Conservation (phyloP, 441 rosid genomes). For the Melastoma candidum region DNA sequence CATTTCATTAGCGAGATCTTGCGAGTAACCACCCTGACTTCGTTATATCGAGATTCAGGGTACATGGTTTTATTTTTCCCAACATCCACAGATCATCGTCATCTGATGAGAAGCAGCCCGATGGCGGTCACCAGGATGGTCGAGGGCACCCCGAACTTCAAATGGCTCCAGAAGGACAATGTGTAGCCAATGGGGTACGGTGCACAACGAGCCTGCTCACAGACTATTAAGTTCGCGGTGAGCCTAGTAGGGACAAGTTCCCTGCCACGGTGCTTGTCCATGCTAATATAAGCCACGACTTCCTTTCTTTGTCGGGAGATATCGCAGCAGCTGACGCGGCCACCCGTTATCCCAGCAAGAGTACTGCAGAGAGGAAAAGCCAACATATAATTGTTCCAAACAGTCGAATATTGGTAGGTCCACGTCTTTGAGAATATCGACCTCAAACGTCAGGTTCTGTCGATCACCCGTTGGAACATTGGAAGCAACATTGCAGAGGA, state of each 20-base stretch:
- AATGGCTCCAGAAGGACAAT: conserved; percentile 57
- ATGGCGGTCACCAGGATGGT: conserved; percentile 46
- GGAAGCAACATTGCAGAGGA: conserved; percentile 66
- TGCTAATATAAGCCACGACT: conserved; percentile 71
- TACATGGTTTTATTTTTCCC: no score
- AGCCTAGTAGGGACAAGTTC: conserved; percentile 62
- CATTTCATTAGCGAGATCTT: no score
- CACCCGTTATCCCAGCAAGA: conserved; percentile 55
- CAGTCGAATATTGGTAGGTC: no score
- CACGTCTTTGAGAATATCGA: no score
- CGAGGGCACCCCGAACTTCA: conserved; percentile 69
- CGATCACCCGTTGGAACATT: conserved; percentile 71
- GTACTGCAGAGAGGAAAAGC: conserved; percentile 25
- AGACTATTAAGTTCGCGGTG: conserved; percentile 77
- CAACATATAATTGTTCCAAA: no score
- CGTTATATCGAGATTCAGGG: no score
- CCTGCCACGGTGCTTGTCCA: conserved; percentile 84
- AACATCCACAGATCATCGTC: conserved; percentile 2
- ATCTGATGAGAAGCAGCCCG: conserved; percentile 50
- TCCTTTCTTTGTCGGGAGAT: conserved; percentile 44
- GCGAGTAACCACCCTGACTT: no score
- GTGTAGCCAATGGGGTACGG: conserved; percentile 35
- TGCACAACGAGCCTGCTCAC: conserved; percentile 75
- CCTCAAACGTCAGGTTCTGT: no score
- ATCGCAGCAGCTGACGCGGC: conserved; percentile 61